Conservation (phyloP, 805 yeast genomes). For the Yarrowia yakushimensis region DNA sequence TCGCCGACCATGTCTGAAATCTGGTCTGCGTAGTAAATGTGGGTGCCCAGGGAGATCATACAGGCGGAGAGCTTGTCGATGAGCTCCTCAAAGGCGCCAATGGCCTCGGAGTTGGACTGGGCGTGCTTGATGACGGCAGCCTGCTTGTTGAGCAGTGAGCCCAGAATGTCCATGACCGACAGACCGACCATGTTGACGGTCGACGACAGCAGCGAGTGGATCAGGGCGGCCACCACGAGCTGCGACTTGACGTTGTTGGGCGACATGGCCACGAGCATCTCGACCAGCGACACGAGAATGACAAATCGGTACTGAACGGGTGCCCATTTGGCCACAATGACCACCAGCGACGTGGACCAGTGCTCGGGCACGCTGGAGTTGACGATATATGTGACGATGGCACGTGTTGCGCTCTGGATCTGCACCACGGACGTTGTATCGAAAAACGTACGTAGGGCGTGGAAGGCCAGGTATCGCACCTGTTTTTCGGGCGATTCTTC, state of each 20-base stretch:
- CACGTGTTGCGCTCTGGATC: constrained; percentile 53
- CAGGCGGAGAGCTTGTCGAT: constrained; percentile 51
- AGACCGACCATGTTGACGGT: constrained; percentile 83
- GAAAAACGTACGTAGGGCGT: constrained; percentile 57
- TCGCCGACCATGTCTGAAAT: constrained; percentile 76
- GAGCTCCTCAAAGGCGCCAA: constrained; percentile 33
- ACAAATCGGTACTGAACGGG: constrained; percentile 76
- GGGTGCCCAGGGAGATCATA: constrained; percentile 67
- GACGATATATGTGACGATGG: constrained; percentile 48
- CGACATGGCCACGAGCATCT: constrained; percentile 32
- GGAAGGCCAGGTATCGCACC: constrained; percentile 28
- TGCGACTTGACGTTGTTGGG: constrained; percentile 19
- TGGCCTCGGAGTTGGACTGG: constrained; percentile 26
- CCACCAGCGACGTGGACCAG: constrained; percentile 60
- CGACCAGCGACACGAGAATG: constrained; percentile 50
- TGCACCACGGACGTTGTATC: constrained; percentile 61
- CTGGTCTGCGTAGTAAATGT: constrained; percentile 83
- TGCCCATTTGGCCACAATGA: constrained; percentile 67
- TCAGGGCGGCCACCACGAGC: constrained; percentile 44
- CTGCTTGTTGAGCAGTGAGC: constrained; percentile 40
- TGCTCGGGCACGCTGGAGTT: constrained; percentile 31
- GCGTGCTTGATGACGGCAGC: constrained; percentile 29
- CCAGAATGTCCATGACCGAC: constrained; percentile 74
- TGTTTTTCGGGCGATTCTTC: constrained; percentile 12
- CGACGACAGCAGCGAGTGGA: constrained; percentile 51